Percentiles rank a stretch among this genome's conserved stretches.
phyloP scores from a whole-genome alignment of 2,329 filamentous ascomycete species.

The Xylaria sp. region DNA sequence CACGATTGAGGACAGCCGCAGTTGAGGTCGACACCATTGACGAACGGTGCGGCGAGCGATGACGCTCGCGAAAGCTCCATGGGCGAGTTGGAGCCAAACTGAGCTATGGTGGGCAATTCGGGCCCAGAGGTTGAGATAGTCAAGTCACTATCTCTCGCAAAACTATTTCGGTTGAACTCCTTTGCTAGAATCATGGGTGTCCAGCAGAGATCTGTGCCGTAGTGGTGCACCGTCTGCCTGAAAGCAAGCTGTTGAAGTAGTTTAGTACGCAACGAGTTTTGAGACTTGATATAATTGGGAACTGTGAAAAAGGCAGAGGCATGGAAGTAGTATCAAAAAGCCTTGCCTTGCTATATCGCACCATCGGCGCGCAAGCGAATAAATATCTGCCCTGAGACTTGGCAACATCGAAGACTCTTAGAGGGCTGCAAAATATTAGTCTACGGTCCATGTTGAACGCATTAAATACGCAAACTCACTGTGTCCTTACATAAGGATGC shows the following conservation, averaged over 20 bases:
- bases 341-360: slow-evolving; percentile 48
- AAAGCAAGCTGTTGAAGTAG: slow-evolving; percentile 64
- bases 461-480: slow-evolving; percentile 39
- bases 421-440: slow-evolving; percentile 49
- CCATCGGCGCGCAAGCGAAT: slow-evolving; percentile 60
- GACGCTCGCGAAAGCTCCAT: slow-evolving; percentile 72
- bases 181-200: slow-evolving; percentile 79
- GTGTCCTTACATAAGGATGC: slow-evolving; percentile 39
- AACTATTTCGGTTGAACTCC: slow-evolving; percentile 71
- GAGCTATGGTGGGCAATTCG: slow-evolving; percentile 71
- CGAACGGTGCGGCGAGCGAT: slow-evolving; percentile 69
- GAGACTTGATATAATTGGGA: background rate
- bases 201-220: slow-evolving; percentile 74
- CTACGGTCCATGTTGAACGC: background rate
- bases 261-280: slow-evolving; percentile 6
- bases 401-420: slow-evolving; percentile 57
- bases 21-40: slow-evolving; percentile 75
- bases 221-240: slow-evolving; percentile 72
- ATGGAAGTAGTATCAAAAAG: background rate
- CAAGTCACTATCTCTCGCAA: slow-evolving; percentile 72
- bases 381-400: slow-evolving; percentile 55
- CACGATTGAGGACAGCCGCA: slow-evolving; percentile 79
- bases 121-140: slow-evolving; percentile 63
- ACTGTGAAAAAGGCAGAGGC: background rate
- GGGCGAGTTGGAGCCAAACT: slow-evolving; percentile 73